Evolutionary conservation across 23 red algal genomes (phyloP), one percentile per base, ranked within the genome.

Genomic region (Pyropia haitanensis): DNA sequence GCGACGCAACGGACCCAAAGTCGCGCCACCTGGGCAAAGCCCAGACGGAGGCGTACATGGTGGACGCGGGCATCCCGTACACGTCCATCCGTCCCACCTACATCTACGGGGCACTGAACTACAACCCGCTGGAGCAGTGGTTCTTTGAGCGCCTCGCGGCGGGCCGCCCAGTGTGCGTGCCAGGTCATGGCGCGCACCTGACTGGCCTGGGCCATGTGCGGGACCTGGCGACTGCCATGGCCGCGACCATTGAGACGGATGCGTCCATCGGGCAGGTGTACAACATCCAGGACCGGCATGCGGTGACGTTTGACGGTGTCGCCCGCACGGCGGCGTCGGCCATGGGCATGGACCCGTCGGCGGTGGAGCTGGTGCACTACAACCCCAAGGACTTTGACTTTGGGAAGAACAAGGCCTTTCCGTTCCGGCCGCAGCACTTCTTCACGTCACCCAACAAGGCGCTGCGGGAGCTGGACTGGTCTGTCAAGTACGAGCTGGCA

Each of bases 11-110:
- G 12, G 94, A 98, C 58, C 86, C 72, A 21, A 77, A 90, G 18
- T 88, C 70, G 20, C 70, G 94, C 34, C 94, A 98, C 65, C 81
- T 87, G 53, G 94, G 94, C 25, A 98, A 98, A 52, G 68, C 85
- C 4, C 56, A 98, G 53, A 98, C 94, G 18, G 94, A 98, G 63
- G 65, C 83, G 14, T 98, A 87, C 58, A 49, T 98, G 46, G 68
- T 60, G 23, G 23, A 49, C 6, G 52, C 72, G 1, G 80, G 58
- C 21, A 34, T 98, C 20, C 88, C 73, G 3, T 91, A 44, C 59
- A 98, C 94, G 22, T 64, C 84, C 52, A 98, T 98, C 56, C 67
- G 94, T 53, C 94, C 94, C 14, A 98, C 94, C 3, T 98, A 98
- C 51, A 98, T 98, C 52, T 98, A 98, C 73, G 94, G 94, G 14